Conservation (phyloP, 2,329 filamentous ascomycete genomes). For the Venturia carpophila region DNA sequence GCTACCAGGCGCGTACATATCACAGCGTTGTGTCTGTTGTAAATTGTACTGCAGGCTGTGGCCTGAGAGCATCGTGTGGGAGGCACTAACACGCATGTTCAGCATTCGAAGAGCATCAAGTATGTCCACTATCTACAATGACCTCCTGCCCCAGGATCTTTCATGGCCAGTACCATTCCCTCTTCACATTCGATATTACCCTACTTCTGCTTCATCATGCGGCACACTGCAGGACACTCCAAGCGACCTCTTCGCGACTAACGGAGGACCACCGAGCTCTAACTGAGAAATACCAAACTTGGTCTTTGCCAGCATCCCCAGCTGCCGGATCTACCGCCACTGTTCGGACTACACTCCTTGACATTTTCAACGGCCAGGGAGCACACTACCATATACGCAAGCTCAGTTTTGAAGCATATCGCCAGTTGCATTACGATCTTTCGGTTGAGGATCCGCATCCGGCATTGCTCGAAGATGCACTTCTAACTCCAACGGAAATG, state of each 20-base stretch:
- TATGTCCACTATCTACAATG: too few relatives aligned
- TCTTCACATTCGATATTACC: too few relatives aligned
- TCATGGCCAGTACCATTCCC: too few relatives aligned
- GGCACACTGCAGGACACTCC: conserved; percentile 9
- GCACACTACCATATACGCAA: not conserved
- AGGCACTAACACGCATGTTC: too few relatives aligned
- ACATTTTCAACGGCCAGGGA: not conserved
- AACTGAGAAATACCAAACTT: not conserved
- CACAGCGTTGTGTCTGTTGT: too few relatives aligned
- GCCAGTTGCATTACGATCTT: not conserved
- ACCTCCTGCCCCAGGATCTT: too few relatives aligned
- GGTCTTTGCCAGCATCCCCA: not conserved
- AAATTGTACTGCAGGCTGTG: too few relatives aligned
- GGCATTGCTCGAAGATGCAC: too few relatives aligned
- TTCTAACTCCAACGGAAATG: not conserved
- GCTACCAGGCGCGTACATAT: too few relatives aligned
- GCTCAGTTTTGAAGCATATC: not conserved
- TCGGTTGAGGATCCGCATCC: not conserved
- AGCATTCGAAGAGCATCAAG: too few relatives aligned
- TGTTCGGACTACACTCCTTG: not conserved
- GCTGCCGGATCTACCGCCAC: not conserved
- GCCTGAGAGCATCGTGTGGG: too few relatives aligned
- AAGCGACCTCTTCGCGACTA: not conserved
- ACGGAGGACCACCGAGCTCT: not conserved
- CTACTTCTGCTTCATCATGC: too few relatives aligned